Evolutionary conservation across 768 basidiomycete genomes (phyloP), one percentile per base, ranked within the genome.

Genomic region (Punctularia strigosozonata): DNA sequence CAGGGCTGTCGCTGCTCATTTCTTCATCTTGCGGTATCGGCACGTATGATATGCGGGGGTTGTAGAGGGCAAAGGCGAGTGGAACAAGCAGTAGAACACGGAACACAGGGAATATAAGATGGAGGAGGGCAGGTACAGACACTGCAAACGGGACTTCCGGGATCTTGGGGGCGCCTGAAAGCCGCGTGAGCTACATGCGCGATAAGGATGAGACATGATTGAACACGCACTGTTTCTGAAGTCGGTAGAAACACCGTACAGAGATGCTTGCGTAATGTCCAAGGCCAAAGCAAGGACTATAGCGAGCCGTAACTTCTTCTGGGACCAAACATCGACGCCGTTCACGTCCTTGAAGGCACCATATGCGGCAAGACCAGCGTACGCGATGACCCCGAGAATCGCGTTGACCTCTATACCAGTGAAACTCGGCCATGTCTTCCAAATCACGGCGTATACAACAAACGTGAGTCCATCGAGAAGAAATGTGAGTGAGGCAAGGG

Each of bases 291-390:
- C 68, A 31, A 67, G 44, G 15, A 70, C 54, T 24, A 83, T 58
- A 31, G 74, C 68, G 5, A 62, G 32, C 53, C 68, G 82, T 48
- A 85, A 56, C 34, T 75, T 68, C 44, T 54, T 73, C 48, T 73
- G 52, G 24, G 65, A 68, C 83, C 81, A 86, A 14, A 84, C 73
- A 26, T 74, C 64, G 25, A 77, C 67, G 25, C 80, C 80, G 22
- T 73, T 69, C 39, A 81, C 62, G 45, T 85, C 84, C 58, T 88
- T 86, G 74, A 77, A 87, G 10, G 81, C 69, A 6, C 86, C 86
- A 31, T 86, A 61, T 7, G 76, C 75, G 12, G 84, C 80, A 36
- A 89, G 62, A 25, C 80, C 79, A 25, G 75, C 62, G 48, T 83
- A 85, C 4, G 78, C 80, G 30, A 74, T 50, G 23, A 87, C 66